Base-by-base conservation (phyloP, 176 grass and related monocot species). In the Avena sativa region DNA sequence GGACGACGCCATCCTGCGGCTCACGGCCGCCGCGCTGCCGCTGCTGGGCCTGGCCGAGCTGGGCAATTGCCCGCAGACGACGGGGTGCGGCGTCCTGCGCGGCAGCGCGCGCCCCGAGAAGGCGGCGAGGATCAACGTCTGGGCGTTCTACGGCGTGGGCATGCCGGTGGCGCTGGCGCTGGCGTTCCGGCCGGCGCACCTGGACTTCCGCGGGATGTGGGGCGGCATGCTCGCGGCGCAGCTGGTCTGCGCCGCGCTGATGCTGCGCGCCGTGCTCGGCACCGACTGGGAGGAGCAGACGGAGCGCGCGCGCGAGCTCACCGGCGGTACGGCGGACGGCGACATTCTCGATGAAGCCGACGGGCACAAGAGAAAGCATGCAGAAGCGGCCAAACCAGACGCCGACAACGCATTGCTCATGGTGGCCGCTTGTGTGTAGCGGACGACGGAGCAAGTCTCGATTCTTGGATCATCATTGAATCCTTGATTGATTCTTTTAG, bases 11-110 rank as follows among this genome's bases (percentile, higher is more conserved):
- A 91, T 91, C 69, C 79, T 93, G 44, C 51, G 11, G 52, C 82
- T 97, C 49, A 80, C 89, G 38, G 68, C 89, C 1, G 76, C 89
- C 5, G 91, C 89, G 77, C 89, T 97, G 50, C 95, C 92, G 34
- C 88, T 97, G 25, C 78, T 97, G 17, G 92, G 92, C 16, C 17
- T 87, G 40, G 88, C 90, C 6, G 95, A 97, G 87, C 87, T 97
- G 14, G 95, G 95, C 4, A 97, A 95, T 49, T 97, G 95, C 89
- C 95, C 95, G 36, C 95, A 97, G 89, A 97, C 95, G 23, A 85
- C 89, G 0, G 95, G 90, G 3, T 97, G 95, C 84, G 95, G 95
- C 40, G 92, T 97, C 34, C 88, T 97, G 71, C 89, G 95, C 44
- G 95, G 95, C 30, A 97, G 95, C 85, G 92, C 95, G 25, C 80